A percentile compares a stretch with the other conserved stretches of the same genome.
Evolutionary conservation across 108 stramenopile species (phyloP).

Genomic region (Nitzschia sp.): DNA sequence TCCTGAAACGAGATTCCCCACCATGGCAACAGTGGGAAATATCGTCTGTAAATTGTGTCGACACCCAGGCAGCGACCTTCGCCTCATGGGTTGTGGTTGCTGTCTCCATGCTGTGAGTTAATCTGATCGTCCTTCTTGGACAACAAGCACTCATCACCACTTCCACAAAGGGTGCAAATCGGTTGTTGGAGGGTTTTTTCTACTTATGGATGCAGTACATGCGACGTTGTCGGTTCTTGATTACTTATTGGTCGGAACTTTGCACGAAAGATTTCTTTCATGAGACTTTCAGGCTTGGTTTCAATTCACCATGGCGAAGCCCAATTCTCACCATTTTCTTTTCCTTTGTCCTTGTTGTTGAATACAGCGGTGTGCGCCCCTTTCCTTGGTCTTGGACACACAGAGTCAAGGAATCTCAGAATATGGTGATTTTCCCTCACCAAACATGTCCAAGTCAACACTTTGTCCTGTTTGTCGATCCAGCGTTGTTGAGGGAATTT

Average conservation of each 20-base stretch:
- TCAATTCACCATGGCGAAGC: no score
- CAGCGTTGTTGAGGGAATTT: conserved; percentile 33
- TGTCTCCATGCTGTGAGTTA: conserved; percentile 65
- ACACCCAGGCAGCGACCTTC: conserved; percentile 46
- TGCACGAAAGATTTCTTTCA: no score
- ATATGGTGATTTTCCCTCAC: conserved; percentile 26
- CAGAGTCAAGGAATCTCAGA: conserved; percentile 23
- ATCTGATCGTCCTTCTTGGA: not conserved
- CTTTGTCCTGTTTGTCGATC: conserved; percentile 41
- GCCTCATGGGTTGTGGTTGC: conserved; percentile 63
- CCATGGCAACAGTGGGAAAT: conserved; percentile 7
- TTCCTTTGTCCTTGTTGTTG: not conserved
- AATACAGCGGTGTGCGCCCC: conserved; percentile 44
- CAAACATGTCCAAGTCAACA: conserved; percentile 6
- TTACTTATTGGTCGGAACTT: no score
- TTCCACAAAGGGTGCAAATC: not conserved
- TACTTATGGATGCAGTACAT: not conserved
- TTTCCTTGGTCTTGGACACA: conserved; percentile 36
- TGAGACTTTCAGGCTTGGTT: no score
- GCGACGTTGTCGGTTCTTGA: no score
- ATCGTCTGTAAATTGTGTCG: conserved; percentile 38
- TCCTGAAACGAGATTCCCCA: not conserved
- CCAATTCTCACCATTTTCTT: not conserved
- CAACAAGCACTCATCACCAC: not conserved
- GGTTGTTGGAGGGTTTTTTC: not conserved